Base-by-base conservation (phyloP, 352 stramenopile species). In the Globisporangium okanoganense region DNA sequence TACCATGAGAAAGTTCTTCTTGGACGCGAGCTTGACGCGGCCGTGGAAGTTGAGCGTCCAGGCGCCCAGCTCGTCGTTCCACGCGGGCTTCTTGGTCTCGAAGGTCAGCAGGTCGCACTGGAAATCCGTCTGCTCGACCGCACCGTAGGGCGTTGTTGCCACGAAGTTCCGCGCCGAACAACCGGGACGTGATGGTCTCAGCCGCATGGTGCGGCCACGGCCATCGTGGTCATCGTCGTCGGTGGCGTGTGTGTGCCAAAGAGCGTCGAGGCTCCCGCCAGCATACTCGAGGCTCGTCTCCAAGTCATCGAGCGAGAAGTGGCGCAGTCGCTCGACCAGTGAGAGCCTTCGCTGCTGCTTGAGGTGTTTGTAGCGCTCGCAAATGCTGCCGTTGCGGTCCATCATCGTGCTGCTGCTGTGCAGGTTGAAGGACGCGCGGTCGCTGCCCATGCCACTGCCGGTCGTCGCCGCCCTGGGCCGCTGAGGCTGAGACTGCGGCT, bases 41-140 rank as follows among this genome's bases (percentile, higher is more conserved):
- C 89, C 89, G 44, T 94, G 75, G 62, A 97, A 97, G 61, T 95
- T 95, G 55, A 97, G 71, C 41, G 87, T 96, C 89, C 89, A 97
- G 1, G 87, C 87, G 14, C 80, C 64, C 1, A 95, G 70, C 4
- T 77, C 69, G 53, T 92, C 80, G 60, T 94, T 96, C 89, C 89
- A 97, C 25, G 72, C 70, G 14, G 88, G 88, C 53, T 94, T 83
- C 44, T 87, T 86, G 0, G 87, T 96, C 62, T 94, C 78, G 35
- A 95, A 92, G 9, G 76, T 77, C 16, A 96, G 70, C 55, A 96
- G 54, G 64, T 96, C 87, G 61, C 74, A 76, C 62, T 85, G 69
- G 41, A 84, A 82, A 27, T 95, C 88, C 44, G 92, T 78, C 57
- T 85, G 76, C 53, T 91, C 81, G 7, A 92, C 62, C 0, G 78